These are phyloP conservation scores for Rhodotorula sp. DNA, from an alignment of 1,284 basidiomycete species.

Conservation along the genomic window DNA sequence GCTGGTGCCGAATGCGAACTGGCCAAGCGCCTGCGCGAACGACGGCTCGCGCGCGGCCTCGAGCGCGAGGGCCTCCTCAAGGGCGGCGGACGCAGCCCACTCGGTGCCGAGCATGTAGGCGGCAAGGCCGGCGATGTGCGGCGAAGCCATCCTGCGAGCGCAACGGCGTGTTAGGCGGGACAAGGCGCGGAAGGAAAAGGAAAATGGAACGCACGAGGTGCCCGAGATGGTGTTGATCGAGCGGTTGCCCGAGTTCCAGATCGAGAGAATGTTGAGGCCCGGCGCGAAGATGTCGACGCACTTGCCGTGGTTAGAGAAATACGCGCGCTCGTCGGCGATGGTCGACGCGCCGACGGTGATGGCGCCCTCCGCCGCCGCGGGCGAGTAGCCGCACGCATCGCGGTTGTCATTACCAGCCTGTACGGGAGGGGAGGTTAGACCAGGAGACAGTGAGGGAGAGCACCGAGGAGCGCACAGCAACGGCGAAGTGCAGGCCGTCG, in stretches of 20 bases:
- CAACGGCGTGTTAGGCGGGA: neutral
- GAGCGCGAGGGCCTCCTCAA: constrained; percentile 24
- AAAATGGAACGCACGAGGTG: constrained; percentile 51
- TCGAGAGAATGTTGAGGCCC: constrained; percentile 64
- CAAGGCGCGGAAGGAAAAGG: neutral
- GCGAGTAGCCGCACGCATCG: constrained; percentile 79
- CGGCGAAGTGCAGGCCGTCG: constrained; percentile 86
- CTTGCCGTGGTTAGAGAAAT: constrained; percentile 64
- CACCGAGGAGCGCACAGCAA: constrained; percentile 57
- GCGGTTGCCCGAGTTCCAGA: constrained; percentile 64
- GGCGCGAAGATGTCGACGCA: constrained; percentile 75
- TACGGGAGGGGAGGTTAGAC: constrained; percentile 40
- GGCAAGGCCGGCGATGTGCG: constrained; percentile 68
- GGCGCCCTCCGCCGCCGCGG: constrained; percentile 70
- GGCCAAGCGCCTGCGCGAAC: constrained; percentile 52
- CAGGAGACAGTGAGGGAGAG: constrained; percentile 5
- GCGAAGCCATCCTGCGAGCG: constrained; percentile 65
- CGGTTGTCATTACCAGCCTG: constrained; percentile 60
- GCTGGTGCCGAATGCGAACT: constrained; percentile 48
- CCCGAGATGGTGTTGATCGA: constrained; percentile 69
- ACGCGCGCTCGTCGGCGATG: constrained; percentile 76
- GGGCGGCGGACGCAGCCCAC: constrained; percentile 24
- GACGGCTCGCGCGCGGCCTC: neutral
- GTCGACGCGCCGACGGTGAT: constrained; percentile 86
- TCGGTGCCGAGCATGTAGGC: constrained; percentile 74